Evolutionary conservation across 805 yeast genomes (phyloP).

Genomic region (Yamadazyma kitorensis): DNA sequence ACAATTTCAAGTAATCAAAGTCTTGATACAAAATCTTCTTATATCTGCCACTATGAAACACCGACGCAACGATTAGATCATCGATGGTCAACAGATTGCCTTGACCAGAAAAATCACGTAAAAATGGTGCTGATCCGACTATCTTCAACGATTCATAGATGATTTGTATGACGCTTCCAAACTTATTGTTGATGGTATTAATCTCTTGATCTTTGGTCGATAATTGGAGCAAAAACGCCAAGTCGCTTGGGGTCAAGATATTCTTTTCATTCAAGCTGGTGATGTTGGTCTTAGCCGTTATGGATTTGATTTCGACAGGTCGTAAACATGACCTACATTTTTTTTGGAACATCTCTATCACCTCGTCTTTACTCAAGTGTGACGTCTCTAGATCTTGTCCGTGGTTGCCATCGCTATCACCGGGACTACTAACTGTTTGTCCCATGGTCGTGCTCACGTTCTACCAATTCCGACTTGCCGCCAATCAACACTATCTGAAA

Average conservation of each 20-base stretch:
- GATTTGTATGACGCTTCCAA: conserved; percentile 16
- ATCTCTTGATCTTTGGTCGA: conserved; percentile 10
- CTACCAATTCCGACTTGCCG: neutral
- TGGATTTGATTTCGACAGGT: conserved; percentile 18
- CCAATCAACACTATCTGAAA: neutral
- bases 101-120: conserved; percentile 33
- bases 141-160: conserved; percentile 41
- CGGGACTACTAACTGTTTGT: conserved; percentile 11
- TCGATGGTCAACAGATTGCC: conserved; percentile 37
- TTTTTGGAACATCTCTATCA: conserved; percentile 18
- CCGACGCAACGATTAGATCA: conserved; percentile 21
- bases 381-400: conserved; percentile 1
- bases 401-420: neutral
- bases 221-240: conserved; percentile 21
- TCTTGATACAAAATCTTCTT: conserved; percentile 26
- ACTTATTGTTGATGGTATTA: conserved; percentile 1
- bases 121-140: conserved; percentile 50
- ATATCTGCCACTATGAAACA: conserved; percentile 44
- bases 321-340: conserved; percentile 16
- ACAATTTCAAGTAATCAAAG: conserved; percentile 40
- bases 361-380: conserved; percentile 13
- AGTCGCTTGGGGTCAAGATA: conserved; percentile 17
- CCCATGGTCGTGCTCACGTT: conserved; percentile 16
- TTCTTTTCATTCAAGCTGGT: conserved; percentile 15
- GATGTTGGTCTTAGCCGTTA: conserved; percentile 14